Base-by-base conservation (phyloP, 495 filamentous ascomycete genomes). In the Ramalina intermedia region DNA sequence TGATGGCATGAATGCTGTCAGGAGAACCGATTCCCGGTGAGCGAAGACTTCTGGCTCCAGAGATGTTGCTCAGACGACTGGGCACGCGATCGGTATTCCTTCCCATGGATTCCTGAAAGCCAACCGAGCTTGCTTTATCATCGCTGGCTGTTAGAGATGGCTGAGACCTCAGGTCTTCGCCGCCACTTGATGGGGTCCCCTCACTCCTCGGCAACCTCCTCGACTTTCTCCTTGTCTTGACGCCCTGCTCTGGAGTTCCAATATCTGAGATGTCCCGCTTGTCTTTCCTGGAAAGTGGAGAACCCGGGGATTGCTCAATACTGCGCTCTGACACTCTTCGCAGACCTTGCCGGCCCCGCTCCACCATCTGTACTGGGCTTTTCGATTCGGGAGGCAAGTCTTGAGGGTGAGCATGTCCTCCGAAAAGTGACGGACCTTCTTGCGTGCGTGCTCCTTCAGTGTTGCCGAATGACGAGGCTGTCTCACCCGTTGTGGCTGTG, bases 251-350 rank as follows among this genome's bases (percentile, higher is more conserved):
- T 14, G 59, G 57, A 1, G 58, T 55, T 37, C 61, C 65, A 38
- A 64, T 50, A 47, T 66, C 65, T 1, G 55, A 60, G 16, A 49
- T 14, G 36, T 46, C 49, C 14, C 43, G 51, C 17, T 50, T 57
- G 26, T 60, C 59, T 46, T 68, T 64, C 57, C 67, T 68, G 43
- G 47, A 50, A 23, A 67, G 49, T 7, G 56, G 58, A 26, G 64
- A 61, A 5, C 55, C 57, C 2, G 58, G 60, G 23, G 64, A 61
- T 7, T 57, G 59, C 24, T 67, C 63, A 13, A 58, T 58, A 40
- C 59, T 65, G 51, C 60, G 48, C 40, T 72, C 69, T 21, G 58
- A 58, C 50, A 72, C 71, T 2, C 62, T 61, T 23, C 64, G 57
- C 5, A 71, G 61, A 13, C 52, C 58, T 27, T 41, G 58, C 49